Base-by-base conservation (phyloP, 495 filamentous ascomycete species). In the Terfezia boudieri region DNA sequence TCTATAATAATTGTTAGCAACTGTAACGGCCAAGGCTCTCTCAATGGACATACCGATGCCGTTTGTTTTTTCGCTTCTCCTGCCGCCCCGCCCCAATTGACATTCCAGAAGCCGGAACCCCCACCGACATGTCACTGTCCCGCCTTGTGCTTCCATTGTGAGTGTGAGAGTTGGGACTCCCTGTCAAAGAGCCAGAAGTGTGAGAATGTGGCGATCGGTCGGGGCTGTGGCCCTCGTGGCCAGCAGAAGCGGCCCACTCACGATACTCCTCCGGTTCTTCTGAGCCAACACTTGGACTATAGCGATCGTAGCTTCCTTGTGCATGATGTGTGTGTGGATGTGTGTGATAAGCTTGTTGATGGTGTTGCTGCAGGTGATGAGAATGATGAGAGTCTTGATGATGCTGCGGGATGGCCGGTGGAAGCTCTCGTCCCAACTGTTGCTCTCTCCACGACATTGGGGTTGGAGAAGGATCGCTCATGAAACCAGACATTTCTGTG, bases 41-140 rank as follows among this genome's bases (percentile, higher is more conserved):
- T 55, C 52, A 51, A 55, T 14, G 54, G 26, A 55, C 6, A 36
- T 46, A n/a, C 9, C 35, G 32, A 16, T 37, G 22, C 36, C 88
- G 76, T 72, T 94, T 94, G 85, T 90, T 92, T 67, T 93, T 94
- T 61, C 87, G 79, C 64, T 87, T 82, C 58, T 90, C 84, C 36
- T 81, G 81, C 17, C 79, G 74, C 56, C 80, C 70, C 67, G 86
- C 83, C 11, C 59, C 60, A 55, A 65, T 37, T 17, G 62, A 61
- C 61, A 65, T 65, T 46, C 60, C 58, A 50, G 62, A 57, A 36
- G 56, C 53, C 20, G 62, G 23, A 23, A 23, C 49, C 11, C 49
- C 49, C n/a, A 26, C 22, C 2, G 49, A 51, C 49, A 51, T 51
- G 23, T 51, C 49, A 57, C 48, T 65, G 59, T 11, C 58, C 56